Evolutionary conservation across 441 rosid genomes (phyloP).

Genomic region (Gossypium laxum): DNA sequence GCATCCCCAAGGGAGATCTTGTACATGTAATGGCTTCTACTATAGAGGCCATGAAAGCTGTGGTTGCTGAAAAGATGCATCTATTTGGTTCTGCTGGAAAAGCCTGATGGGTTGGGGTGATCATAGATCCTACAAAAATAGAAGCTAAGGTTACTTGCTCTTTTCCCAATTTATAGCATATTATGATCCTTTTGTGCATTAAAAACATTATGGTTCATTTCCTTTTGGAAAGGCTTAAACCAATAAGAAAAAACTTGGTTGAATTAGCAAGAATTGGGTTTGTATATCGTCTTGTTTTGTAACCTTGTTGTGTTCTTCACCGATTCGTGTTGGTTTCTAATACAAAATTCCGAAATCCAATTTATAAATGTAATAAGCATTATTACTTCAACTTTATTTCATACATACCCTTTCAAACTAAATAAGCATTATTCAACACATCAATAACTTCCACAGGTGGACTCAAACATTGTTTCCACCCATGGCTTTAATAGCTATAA

Average conservation of each 20-base stretch:
- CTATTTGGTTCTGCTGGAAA: conserved; percentile 87
- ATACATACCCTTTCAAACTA: not conserved
- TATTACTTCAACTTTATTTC: not conserved
- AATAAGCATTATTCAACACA: not conserved
- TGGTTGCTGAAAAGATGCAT: conserved; percentile 69
- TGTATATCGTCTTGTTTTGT: not conserved
- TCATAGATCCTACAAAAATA: not conserved
- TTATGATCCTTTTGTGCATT: not conserved
- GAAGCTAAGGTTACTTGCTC: not conserved
- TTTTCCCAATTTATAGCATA: not conserved
- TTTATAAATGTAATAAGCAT: not conserved
- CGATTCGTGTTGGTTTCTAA: too few relatives aligned
- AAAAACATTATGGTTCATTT: not conserved
- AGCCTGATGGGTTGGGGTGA: conserved; percentile 32
- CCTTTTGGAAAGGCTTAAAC: not conserved
- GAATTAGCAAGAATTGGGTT: not conserved
- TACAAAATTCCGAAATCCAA: too few relatives aligned
- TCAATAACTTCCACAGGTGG: not conserved
- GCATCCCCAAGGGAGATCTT: conserved; percentile 45
- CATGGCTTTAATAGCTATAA: conserved; percentile 41
- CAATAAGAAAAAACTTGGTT: not conserved
- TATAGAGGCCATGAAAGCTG: conserved; percentile 76
- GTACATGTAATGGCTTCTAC: conserved; percentile 65
- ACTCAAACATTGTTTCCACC: conserved; percentile 32
- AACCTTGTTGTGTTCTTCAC: not conserved